phyloP scores from a whole-genome alignment of 495 filamentous ascomycete genomes.

The Podospora conica region DNA sequence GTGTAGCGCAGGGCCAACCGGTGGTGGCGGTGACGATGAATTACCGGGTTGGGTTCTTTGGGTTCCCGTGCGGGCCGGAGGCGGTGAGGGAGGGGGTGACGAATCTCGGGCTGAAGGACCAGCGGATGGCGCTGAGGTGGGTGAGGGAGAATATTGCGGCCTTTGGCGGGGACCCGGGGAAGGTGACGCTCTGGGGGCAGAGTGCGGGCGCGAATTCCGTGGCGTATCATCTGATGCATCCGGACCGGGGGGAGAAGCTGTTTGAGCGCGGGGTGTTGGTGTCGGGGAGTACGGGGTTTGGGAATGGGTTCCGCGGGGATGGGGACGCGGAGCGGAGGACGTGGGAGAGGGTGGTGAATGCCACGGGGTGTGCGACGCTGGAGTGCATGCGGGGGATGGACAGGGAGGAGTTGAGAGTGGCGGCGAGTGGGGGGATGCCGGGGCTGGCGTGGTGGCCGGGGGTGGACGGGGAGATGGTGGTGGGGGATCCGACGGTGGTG shows the following conservation, averaged over 20 bases:
- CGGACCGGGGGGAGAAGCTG: background rate
- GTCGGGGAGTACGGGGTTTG: background rate
- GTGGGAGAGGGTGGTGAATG: background rate
- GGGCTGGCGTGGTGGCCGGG: background rate
- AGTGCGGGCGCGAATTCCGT: slow-evolving; percentile 50
- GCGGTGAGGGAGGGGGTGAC: slow-evolving; percentile 4
- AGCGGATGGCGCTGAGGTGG: slow-evolving; percentile 40
- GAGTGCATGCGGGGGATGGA: background rate
- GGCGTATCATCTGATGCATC: slow-evolving; percentile 29
- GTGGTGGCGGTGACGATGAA: slow-evolving; percentile 33
- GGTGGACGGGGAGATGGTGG: background rate
- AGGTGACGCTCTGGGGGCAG: slow-evolving; percentile 40
- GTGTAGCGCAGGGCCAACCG: slow-evolving; percentile 35
- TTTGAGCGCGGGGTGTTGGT: background rate
- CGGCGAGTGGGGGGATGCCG: background rate
- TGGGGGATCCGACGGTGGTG: background rate
- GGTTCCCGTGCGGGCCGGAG: slow-evolving; percentile 2
- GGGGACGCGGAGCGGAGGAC: background rate
- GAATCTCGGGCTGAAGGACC: slow-evolving; percentile 42
- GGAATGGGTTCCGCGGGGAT: background rate
- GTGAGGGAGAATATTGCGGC: slow-evolving; percentile 51
- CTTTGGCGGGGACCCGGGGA: slow-evolving; percentile 42
- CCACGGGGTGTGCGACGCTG: background rate
- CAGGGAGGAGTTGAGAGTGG: background rate
- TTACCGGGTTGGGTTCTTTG: slow-evolving; percentile 4